Base-by-base conservation (phyloP, 371 early-diverging fungal genomes). In the Saksenaea oblongispora region DNA sequence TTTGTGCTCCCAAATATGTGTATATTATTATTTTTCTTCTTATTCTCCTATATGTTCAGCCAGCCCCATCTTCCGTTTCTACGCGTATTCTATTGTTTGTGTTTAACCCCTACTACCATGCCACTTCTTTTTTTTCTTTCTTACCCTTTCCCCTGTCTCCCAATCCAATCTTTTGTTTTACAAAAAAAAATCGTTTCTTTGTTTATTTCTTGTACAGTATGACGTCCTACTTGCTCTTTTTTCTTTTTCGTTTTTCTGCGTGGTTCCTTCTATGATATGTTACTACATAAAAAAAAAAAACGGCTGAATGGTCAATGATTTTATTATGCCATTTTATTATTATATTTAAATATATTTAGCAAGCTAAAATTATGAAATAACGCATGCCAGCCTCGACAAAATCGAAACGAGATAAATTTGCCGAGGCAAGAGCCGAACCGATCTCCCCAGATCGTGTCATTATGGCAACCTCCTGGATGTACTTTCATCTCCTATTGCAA, bases 171-270 rank as follows among this genome's bases (percentile, higher is more conserved):
- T 31, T 44, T 59, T 44, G 10, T 26, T 28, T 15, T n/a, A 41
- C n/a, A 22, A 44, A n/a, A 31, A 31, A 31, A 31, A 31, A 31
- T 18, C 5, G 39, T 55, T 54, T 55, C 37, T 54, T 62, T 61
- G 26, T 54, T 34, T 61, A 15, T 51, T n/a, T 37, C n/a, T n/a
- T 58, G 24, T 39, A 18, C n/a, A 15, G 41, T 59, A 41, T 58
- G 39, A 41, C 41, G 42, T 27, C 47, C 44, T 24, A 41, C 42
- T 27, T 59, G 9, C 35, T 58, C 37, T 24, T 58, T 26, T 24
- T 28, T 42, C 35, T 61, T 54, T 28, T 54, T 2, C n/a, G 24
- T 4, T 13, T 35, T 36, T 55, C 18, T 27, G n/a, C n/a, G n/a
- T n/a, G n/a, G n/a, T n/a, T n/a, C n/a, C 34, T 37, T 39, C 36